phyloP scores from a whole-genome alignment of 179 eudicot species.

The Silene noctiflora region DNA sequence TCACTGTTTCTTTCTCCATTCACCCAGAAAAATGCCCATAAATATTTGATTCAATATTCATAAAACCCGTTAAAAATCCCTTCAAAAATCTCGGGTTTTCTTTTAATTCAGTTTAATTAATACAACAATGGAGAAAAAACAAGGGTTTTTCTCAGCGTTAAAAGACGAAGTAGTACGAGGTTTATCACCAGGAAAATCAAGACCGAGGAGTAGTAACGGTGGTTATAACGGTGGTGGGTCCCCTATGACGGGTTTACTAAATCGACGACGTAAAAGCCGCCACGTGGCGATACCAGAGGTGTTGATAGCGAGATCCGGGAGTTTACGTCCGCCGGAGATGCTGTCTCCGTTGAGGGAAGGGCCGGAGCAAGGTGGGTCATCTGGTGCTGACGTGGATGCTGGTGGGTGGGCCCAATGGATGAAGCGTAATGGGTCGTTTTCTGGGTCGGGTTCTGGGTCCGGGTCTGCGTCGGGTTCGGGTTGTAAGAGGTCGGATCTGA shows the following conservation, averaged over 20 bases:
- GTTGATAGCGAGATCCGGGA: constrained; percentile 59
- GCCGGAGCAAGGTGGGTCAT: constrained; percentile 59
- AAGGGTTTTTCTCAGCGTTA: constrained; percentile 68
- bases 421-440: constrained; percentile 46
- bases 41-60: neutral
- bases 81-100: neutral
- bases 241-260: constrained; percentile 57
- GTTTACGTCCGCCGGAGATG: constrained; percentile 55
- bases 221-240: constrained; percentile 32
- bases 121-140: constrained; percentile 58
- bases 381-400: constrained; percentile 49
- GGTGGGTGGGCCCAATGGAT: constrained; percentile 75
- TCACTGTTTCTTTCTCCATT: neutral
- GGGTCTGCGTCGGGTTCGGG: constrained; percentile 39
- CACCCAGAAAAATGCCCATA: constrained; percentile 8
- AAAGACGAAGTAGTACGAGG: constrained; percentile 79
- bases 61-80: neutral
- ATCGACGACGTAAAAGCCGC: constrained; percentile 44
- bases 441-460: constrained; percentile 35
- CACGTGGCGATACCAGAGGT: constrained; percentile 40
- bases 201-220: constrained; percentile 34
- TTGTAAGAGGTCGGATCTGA: constrained; percentile 71
- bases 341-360: constrained; percentile 78
- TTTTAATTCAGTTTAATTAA: neutral
- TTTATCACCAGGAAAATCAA: constrained; percentile 72